These are phyloP conservation scores for Tuber aestivum DNA, from an alignment of 495 filamentous ascomycete species.

Conservation along the genomic window DNA sequence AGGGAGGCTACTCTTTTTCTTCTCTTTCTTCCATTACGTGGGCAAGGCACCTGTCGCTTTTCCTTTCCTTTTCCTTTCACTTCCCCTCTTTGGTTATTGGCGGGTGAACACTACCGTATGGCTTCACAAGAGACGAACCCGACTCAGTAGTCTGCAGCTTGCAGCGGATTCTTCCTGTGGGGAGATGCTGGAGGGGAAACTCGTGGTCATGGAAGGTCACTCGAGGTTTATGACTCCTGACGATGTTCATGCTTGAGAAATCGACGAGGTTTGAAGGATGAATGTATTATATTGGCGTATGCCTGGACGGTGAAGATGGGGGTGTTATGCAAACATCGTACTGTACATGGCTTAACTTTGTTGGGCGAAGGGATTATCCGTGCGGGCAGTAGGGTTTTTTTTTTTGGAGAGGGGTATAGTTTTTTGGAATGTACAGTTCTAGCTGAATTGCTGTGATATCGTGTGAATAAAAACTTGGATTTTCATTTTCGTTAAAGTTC, in stretches of 20 bases:
- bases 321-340: not conserved
- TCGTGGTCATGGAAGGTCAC: not conserved
- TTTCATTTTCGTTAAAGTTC: not conserved
- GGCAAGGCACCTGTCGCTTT: not conserved
- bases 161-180: not conserved
- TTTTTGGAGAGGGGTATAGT: not conserved
- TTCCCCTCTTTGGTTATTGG: not conserved
- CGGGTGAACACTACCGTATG: not conserved
- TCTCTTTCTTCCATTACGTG: not conserved
- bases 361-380: not conserved
- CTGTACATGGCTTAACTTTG: not conserved
- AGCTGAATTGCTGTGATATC: not conserved
- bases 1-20: not conserved
- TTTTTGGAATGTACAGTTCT: not conserved
- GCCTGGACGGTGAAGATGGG: not conserved
- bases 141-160: not conserved
- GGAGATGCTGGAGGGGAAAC: not conserved
- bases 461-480: not conserved
- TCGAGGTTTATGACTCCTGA: not conserved
- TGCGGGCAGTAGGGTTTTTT: not conserved
- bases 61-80: not conserved
- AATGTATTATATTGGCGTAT: not conserved
- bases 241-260: not conserved
- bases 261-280: not conserved
- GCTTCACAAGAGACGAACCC: not conserved